A percentile compares a stretch with the other conserved stretches of the same genome.
Conservation (phyloP, 2,329 filamentous ascomycete genomes). For the Ascochyta viciae-villosae region DNA sequence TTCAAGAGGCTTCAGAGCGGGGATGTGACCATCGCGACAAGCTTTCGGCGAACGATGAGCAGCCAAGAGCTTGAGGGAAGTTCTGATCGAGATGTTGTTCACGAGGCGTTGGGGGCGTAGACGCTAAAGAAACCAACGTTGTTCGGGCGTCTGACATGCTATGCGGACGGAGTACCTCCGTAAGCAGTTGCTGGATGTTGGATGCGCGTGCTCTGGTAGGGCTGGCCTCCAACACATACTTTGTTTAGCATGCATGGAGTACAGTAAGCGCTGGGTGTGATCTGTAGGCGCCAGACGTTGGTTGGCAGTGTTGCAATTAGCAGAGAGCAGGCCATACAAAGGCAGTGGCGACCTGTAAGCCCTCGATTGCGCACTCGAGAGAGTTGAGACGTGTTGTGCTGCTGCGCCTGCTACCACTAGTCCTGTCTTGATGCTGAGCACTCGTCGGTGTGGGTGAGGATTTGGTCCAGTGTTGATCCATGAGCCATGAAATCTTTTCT, state of each 20-base stretch:
- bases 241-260: not conserved
- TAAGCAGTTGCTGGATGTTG: constrained; percentile 1
- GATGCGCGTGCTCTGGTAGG: not conserved
- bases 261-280: constrained; percentile 7
- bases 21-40: constrained; percentile 2
- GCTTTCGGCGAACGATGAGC: not conserved
- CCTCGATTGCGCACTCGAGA: not conserved
- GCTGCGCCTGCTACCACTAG: not conserved
- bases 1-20: not conserved
- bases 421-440: constrained; percentile 1
- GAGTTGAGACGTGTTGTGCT: not conserved
- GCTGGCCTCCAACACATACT: constrained; percentile 7
- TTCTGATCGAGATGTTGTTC: constrained; percentile 4
- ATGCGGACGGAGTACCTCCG: constrained; percentile 4
- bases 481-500: too few relatives aligned
- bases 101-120: constrained; percentile 1
- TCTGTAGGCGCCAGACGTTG: not conserved
- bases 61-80: not conserved
- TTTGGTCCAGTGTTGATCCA: too few relatives aligned
- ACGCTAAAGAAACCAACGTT: constrained; percentile 5
- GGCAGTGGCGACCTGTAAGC: not conserved
- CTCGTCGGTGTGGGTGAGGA: not conserved
- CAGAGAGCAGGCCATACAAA: not conserved
- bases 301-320: not conserved
- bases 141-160: constrained; percentile 1